Evolutionary conservation across 176 grass and related monocot species (phyloP).

Genomic region (Pharus latifolius): DNA sequence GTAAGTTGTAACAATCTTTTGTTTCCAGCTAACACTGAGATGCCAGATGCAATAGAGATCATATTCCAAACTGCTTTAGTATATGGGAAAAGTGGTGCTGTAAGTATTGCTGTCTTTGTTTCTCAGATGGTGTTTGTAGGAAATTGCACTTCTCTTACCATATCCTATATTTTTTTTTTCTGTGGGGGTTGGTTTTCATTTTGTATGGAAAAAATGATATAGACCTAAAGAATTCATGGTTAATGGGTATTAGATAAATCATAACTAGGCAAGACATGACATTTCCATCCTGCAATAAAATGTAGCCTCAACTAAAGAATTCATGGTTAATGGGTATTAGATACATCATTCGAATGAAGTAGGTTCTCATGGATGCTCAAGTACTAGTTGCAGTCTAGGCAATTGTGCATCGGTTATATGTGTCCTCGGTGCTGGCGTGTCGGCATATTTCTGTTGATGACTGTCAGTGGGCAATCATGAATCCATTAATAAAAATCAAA

Average conservation of each 20-base stretch:
- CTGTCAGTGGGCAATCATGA: neutral
- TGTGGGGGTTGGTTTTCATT: neutral
- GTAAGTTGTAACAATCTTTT: slow-evolving; percentile 3
- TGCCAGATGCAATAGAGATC: slow-evolving; percentile 74
- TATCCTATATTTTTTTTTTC: neutral
- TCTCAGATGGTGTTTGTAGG: neutral
- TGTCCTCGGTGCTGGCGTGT: too few species aligned
- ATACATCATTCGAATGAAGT: neutral
- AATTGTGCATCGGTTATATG: neutral
- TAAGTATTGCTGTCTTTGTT: slow-evolving; percentile 24
- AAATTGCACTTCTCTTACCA: neutral
- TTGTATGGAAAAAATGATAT: too few species aligned
- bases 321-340: neutral
- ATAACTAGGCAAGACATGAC: too few species aligned
- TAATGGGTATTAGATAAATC: neutral
- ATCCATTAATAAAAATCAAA: neutral
- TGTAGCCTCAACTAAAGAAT: neutral
- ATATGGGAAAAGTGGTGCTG: slow-evolving; percentile 46
- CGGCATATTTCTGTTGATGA: neutral
- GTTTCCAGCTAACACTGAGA: slow-evolving; percentile 45
- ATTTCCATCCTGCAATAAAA: neutral
- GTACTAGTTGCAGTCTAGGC: neutral
- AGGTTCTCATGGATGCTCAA: neutral
- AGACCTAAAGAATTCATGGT: neutral
- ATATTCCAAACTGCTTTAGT: slow-evolving; percentile 62